phyloP scores from a whole-genome alignment of 352 stramenopile genomes.

The Globisporangium orthogonon region DNA sequence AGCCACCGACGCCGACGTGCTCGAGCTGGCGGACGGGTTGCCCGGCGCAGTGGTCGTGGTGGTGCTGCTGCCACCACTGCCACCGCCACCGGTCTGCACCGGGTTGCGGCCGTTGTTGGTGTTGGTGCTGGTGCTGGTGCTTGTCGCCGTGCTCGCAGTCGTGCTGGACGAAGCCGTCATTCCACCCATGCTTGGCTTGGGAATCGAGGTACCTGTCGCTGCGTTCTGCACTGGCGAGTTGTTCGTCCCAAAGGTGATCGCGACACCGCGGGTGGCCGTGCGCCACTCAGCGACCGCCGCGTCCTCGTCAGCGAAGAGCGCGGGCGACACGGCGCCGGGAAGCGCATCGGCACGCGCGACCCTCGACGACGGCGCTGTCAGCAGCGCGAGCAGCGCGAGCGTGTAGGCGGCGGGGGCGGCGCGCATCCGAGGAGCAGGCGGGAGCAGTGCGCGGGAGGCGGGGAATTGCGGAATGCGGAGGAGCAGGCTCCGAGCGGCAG shows the following conservation, averaged over 20 bases:
- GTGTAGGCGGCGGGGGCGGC: background rate
- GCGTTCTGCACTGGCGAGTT: constrained; percentile 6
- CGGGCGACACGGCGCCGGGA: background rate
- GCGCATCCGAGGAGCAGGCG: background rate
- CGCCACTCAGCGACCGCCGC: constrained; percentile 1
- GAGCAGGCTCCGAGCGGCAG: background rate
- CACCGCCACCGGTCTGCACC: constrained; percentile 5
- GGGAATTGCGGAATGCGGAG: background rate
- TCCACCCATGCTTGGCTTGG: too few species aligned
- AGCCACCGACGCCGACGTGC: too few species aligned
- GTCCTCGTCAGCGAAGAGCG: background rate
- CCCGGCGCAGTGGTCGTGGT: background rate
- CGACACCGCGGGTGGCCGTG: background rate
- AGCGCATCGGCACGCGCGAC: background rate
- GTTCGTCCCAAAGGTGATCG: background rate
- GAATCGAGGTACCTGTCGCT: too few species aligned
- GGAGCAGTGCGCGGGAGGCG: background rate
- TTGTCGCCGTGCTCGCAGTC: too few species aligned
- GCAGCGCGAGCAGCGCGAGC: background rate
- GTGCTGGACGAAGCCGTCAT: background rate
- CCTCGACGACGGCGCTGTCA: background rate
- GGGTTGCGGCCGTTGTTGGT: background rate
- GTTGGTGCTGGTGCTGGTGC: too few species aligned
- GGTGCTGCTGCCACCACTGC: background rate
- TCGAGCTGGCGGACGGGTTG: too few species aligned